Percentiles rank a stretch among this genome's conserved stretches.
Conservation (phyloP, 345 rosid genomes). For the Moricandia arvensis region DNA sequence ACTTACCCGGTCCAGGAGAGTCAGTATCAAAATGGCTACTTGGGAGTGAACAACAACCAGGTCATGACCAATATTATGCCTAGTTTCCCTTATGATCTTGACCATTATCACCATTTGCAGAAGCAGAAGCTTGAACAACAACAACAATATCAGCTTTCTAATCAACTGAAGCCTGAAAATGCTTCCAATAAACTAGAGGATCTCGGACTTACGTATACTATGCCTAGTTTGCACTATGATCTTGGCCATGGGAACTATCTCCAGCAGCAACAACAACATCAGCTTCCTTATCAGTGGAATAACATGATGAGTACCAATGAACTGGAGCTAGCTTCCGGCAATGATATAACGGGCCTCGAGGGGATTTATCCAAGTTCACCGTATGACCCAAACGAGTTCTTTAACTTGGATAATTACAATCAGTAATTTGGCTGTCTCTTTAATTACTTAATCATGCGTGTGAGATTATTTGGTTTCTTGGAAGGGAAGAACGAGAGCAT, state of each 20-base stretch:
- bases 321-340: background rate
- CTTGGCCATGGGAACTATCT: background rate
- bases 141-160: background rate
- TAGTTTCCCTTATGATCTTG: background rate
- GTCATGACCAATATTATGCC: conserved; percentile 1
- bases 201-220: background rate
- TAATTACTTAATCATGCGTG: background rate
- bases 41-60: conserved; percentile 11
- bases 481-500: background rate
- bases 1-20: background rate
- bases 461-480: background rate
- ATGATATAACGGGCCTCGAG: background rate
- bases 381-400: conserved; percentile 5
- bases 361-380: background rate
- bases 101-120: background rate
- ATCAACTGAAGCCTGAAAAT: background rate
- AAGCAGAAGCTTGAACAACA: background rate
- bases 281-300: background rate
- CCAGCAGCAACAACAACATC: background rate
- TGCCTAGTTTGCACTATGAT: background rate
- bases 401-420: background rate
- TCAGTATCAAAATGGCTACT: background rate
- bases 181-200: background rate
- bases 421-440: background rate
- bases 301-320: background rate